A percentile compares a stretch with the other conserved stretches of the same genome.
phyloP scores from a whole-genome alignment of 495 filamentous ascomycete genomes.

The Peziza echinospora region DNA sequence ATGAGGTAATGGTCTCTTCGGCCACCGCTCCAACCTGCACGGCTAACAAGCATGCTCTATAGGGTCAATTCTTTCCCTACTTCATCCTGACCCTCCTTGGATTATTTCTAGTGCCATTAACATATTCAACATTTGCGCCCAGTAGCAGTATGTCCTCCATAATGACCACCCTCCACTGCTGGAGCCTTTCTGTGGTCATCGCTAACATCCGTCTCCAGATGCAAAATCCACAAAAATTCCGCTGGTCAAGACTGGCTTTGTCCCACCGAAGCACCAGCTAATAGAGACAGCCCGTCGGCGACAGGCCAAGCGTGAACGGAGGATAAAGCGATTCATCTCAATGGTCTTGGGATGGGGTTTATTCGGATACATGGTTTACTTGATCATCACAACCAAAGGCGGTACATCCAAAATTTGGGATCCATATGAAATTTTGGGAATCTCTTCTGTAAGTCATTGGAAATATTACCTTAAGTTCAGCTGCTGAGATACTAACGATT shows the following conservation, averaged over 20 bases:
- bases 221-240: too few species aligned
- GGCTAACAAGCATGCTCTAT: too few species aligned
- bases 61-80: conserved; percentile 98
- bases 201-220: too few species aligned
- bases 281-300: conserved; percentile 68
- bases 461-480: conserved; percentile 10
- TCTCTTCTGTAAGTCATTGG: conserved; percentile 43
- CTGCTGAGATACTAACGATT: too few species aligned
- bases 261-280: conserved; percentile 58
- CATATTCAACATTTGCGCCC: conserved; percentile 37
- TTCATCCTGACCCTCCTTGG: conserved; percentile 81
- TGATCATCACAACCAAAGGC: conserved; percentile 43
- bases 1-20: conserved; percentile 35
- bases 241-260: conserved; percentile 40
- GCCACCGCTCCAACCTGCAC: too few species aligned
- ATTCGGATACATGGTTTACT: conserved; percentile 81
- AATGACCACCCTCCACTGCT: too few species aligned
- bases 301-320: conserved; percentile 74
- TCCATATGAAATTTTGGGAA: conserved; percentile 77
- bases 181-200: too few species aligned
- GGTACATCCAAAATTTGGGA: conserved; percentile 55
- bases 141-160: conserved; percentile 10
- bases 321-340: conserved; percentile 63
- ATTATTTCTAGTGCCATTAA: conserved; percentile 76
- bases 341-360: conserved; percentile 55